Evolutionary conservation across 2,329 filamentous ascomycete species (phyloP).

Genomic region (Hypomyces rosellus): DNA sequence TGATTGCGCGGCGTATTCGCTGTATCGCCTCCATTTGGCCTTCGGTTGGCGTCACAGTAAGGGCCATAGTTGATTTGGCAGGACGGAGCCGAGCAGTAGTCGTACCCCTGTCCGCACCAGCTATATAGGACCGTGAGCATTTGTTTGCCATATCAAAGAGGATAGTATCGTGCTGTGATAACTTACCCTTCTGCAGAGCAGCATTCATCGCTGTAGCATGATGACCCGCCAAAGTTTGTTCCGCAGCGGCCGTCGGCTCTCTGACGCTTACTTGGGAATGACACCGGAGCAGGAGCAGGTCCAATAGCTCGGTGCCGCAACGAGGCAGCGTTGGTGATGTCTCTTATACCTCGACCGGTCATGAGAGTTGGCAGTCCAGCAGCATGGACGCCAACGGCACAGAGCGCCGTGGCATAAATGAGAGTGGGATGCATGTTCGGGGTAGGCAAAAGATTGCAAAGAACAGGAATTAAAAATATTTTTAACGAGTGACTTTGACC

Average conservation of each 20-base stretch:
- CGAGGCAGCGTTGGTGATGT: background rate
- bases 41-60: constrained; percentile 55
- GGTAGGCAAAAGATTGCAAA: background rate
- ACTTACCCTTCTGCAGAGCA: constrained; percentile 38
- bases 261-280: background rate
- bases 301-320: background rate
- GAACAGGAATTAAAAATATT: background rate
- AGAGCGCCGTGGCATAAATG: background rate
- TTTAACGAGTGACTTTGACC: background rate
- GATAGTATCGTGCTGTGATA: background rate
- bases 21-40: constrained; percentile 45
- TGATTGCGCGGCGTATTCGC: constrained; percentile 44
- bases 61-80: constrained; percentile 57
- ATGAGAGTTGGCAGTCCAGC: background rate
- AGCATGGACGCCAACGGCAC: background rate
- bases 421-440: background rate
- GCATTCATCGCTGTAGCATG: constrained; percentile 31
- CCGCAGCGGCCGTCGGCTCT: constrained; percentile 37
- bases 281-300: background rate
- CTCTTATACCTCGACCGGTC: background rate
- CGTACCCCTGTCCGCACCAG: constrained; percentile 48
- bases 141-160: background rate
- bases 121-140: constrained; percentile 20
- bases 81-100: constrained; percentile 55
- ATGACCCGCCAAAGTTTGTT: constrained; percentile 26